These are phyloP conservation scores for Dissophora ornata DNA, from an alignment of 192 early-diverging fungal genomes.

Conservation along the genomic window DNA sequence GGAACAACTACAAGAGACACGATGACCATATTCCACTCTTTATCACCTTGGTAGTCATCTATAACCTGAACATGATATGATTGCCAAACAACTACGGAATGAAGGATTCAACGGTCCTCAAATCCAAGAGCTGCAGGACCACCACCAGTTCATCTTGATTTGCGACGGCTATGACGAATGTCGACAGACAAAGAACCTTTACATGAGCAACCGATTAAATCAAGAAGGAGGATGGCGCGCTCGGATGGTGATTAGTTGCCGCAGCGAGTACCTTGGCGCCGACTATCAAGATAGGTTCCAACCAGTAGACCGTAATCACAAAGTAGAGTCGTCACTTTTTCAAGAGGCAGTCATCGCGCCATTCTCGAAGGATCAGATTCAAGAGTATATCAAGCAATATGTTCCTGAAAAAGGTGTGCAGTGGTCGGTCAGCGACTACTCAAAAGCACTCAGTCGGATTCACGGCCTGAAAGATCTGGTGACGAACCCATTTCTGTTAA, in stretches of 20 bases:
- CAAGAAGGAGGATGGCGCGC: not conserved
- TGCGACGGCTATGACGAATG: constrained; percentile 6
- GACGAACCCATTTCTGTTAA: constrained; percentile 5
- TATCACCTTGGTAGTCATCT: constrained; percentile 7
- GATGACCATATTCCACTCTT: constrained; percentile 4
- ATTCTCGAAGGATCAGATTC: not conserved
- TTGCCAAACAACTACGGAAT: constrained; percentile 4
- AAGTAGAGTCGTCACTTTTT: not conserved
- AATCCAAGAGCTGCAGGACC: not conserved
- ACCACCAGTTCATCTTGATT: constrained; percentile 11
- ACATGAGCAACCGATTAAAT: not conserved
- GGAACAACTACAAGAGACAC: not conserved
- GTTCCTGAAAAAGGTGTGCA: not conserved
- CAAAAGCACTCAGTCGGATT: not conserved
- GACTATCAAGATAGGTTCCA: not conserved
- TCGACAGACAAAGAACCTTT: constrained; percentile 3
- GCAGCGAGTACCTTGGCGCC: not conserved
- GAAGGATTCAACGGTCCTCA: not conserved
- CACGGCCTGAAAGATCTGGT: not conserved
- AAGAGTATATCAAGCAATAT: constrained; percentile 3
- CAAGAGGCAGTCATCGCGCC: not conserved
- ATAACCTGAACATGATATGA: constrained; percentile 13
- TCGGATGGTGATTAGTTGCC: constrained; percentile 7
- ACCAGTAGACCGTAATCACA: not conserved
- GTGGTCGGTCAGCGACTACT: not conserved